A percentile compares a stretch with the other conserved stretches of the same genome.
phyloP scores from a whole-genome alignment of 2,329 filamentous ascomycete species.

The Aureobasidium sp. region DNA sequence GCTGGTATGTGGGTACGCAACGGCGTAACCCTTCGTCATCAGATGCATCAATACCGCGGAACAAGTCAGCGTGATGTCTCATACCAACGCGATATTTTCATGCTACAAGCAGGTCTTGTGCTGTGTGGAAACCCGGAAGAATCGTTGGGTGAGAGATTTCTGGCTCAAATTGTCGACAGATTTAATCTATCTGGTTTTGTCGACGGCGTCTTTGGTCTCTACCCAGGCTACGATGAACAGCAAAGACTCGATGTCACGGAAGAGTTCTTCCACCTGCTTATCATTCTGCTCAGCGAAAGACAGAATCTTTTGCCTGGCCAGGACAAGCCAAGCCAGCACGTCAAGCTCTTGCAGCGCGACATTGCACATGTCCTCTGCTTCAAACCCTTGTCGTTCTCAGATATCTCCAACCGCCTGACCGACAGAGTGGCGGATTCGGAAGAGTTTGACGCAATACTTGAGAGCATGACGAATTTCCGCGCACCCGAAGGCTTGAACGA shows the following conservation, averaged over 20 bases:
- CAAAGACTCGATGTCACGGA: slow-evolving; percentile 92
- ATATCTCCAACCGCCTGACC: slow-evolving; percentile 75
- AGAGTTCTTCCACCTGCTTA: slow-evolving; percentile 89
- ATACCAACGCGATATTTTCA: slow-evolving; percentile 89
- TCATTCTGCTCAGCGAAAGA: slow-evolving; percentile 82
- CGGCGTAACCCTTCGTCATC: slow-evolving; percentile 88
- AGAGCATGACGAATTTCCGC: slow-evolving; percentile 82
- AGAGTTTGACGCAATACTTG: slow-evolving; percentile 73
- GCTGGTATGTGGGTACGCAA: slow-evolving; percentile 98
- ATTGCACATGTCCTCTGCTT: slow-evolving; percentile 93
- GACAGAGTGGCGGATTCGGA: slow-evolving; percentile 87
- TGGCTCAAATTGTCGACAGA: slow-evolving; percentile 84
- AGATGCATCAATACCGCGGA: slow-evolving; percentile 87
- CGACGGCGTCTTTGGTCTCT: slow-evolving; percentile 67
- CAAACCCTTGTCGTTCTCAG: slow-evolving; percentile 90
- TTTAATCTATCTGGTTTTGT: slow-evolving; percentile 87
- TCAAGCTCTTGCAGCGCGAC: slow-evolving; percentile 66
- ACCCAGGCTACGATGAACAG: slow-evolving; percentile 68
- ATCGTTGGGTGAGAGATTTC: slow-evolving; percentile 42
- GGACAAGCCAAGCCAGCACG: slow-evolving; percentile 49
- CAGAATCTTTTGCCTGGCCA: slow-evolving; percentile 65
- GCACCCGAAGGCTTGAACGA: slow-evolving; percentile 86
- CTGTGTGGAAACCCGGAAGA: slow-evolving; percentile 67
- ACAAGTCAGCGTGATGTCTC: slow-evolving; percentile 85
- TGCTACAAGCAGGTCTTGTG: slow-evolving; percentile 84